These are phyloP conservation scores for Phytopythium chamaehyphon DNA, from an alignment of 352 stramenopile genomes.

Conservation along the genomic window DNA sequence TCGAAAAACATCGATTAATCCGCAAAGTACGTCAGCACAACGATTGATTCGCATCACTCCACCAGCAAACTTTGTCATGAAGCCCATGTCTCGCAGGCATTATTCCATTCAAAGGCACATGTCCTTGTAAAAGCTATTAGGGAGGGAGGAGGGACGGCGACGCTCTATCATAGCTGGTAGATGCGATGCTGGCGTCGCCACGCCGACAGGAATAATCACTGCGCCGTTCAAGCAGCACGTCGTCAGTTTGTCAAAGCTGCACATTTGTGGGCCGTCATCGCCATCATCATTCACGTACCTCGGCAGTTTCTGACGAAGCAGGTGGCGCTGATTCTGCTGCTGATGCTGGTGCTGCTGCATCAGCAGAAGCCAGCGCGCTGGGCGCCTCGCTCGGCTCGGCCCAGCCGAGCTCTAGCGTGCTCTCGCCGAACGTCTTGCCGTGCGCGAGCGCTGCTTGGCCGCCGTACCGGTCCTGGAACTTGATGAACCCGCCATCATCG, in stretches of 20 bases:
- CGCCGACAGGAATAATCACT: no score
- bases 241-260: no score
- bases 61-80: no score
- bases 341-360: neutral
- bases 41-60: no score
- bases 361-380: constrained; percentile 22
- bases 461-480: constrained; percentile 80
- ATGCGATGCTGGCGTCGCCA: neutral
- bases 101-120: no score
- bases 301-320: constrained; percentile 2
- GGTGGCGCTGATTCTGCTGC: neutral
- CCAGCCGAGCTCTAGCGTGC: constrained; percentile 58
- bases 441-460: constrained; percentile 64
- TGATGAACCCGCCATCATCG: constrained; percentile 56
- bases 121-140: no score
- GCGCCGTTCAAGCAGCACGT: no score
- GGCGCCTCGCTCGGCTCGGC: constrained; percentile 59
- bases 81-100: no score
- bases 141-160: no score
- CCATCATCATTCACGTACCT: neutral
- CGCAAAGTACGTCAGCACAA: no score
- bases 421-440: constrained; percentile 52
- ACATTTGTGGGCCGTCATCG: no score
- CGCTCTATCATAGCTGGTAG: constrained; percentile 11
- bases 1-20: no score